phyloP scores from a whole-genome alignment of 1,284 basidiomycete genomes.

The Cryptococcus sp. region DNA sequence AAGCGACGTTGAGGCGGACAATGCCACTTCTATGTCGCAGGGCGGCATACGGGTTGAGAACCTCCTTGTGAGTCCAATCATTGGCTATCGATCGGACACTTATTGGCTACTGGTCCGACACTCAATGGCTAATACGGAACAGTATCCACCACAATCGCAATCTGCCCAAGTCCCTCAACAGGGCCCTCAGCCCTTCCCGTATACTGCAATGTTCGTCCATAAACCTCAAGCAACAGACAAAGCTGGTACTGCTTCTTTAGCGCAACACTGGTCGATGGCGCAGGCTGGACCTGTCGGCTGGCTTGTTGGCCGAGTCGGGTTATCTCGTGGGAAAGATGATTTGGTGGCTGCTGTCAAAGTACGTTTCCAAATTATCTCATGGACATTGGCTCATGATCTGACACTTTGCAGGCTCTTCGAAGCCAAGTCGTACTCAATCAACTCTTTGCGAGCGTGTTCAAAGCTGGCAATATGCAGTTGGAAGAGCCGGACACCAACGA shows the following conservation, averaged over 20 bases:
- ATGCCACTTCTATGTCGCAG: constrained; percentile 12
- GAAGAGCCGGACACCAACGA: background rate
- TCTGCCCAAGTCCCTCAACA: constrained; percentile 5
- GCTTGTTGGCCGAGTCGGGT: constrained; percentile 36
- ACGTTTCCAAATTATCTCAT: constrained; percentile 1
- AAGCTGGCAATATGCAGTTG: background rate
- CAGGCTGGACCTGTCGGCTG: constrained; percentile 41
- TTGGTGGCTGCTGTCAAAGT: constrained; percentile 15
- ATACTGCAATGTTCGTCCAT: constrained; percentile 33
- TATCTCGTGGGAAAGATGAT: constrained; percentile 8
- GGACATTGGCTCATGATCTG: background rate
- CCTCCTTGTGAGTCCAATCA: constrained; percentile 30
- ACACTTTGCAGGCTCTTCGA: constrained; percentile 21
- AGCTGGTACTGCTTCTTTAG: constrained; percentile 3
- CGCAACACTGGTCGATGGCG: constrained; percentile 42
- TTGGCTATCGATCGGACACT: no score
- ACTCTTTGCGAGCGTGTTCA: constrained; percentile 28
- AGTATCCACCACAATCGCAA: constrained; percentile 14
- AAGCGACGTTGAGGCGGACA: background rate
- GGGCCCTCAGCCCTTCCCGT: constrained; percentile 26
- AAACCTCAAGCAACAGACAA: background rate
- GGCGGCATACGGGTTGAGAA: constrained; percentile 35
- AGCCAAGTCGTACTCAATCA: constrained; percentile 36
- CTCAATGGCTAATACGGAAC: background rate
- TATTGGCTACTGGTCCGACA: background rate